Evolutionary conservation across 2,329 filamentous ascomycete genomes (phyloP).

Genomic region (Pseudocercospora crystallina): DNA sequence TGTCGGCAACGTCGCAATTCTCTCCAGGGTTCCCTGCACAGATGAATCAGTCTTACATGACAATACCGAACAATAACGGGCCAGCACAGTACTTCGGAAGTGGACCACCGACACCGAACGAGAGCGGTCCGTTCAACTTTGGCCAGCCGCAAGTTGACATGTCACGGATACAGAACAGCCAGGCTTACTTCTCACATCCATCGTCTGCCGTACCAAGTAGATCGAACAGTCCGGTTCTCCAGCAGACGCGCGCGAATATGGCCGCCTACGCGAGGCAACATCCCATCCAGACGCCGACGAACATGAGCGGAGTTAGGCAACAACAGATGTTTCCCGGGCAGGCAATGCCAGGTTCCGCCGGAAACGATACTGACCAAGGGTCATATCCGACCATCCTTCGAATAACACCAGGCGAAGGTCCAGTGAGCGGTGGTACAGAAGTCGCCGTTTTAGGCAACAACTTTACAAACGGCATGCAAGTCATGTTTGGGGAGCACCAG

Average conservation of each 20-base stretch:
- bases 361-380: constrained; percentile 12
- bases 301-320: constrained; percentile 20
- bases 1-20: constrained; percentile 37
- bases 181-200: constrained; percentile 34
- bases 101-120: constrained; percentile 33
- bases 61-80: constrained; percentile 31
- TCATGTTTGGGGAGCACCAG: constrained; percentile 75
- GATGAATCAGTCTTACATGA: constrained; percentile 34
- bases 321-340: constrained; percentile 20
- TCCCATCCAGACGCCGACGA: constrained; percentile 31
- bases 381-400: constrained; percentile 15
- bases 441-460: constrained; percentile 80
- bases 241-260: constrained; percentile 33
- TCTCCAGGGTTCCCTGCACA: constrained; percentile 36
- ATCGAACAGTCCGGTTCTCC: constrained; percentile 67
- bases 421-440: constrained; percentile 79
- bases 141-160: constrained; percentile 27
- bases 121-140: constrained; percentile 28
- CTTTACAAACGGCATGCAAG: constrained; percentile 76
- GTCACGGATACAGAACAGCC: constrained; percentile 25
- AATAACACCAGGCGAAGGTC: constrained; percentile 78
- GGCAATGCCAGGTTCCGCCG: constrained; percentile 15
- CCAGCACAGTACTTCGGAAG: constrained; percentile 31
- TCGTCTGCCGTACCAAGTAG: constrained; percentile 58
- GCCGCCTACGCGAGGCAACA: constrained; percentile 34